Evolutionary conservation across 2,329 filamentous ascomycete genomes (phyloP), one percentile per base, ranked within the genome.

Genomic region (Rhinocladiella similis): DNA sequence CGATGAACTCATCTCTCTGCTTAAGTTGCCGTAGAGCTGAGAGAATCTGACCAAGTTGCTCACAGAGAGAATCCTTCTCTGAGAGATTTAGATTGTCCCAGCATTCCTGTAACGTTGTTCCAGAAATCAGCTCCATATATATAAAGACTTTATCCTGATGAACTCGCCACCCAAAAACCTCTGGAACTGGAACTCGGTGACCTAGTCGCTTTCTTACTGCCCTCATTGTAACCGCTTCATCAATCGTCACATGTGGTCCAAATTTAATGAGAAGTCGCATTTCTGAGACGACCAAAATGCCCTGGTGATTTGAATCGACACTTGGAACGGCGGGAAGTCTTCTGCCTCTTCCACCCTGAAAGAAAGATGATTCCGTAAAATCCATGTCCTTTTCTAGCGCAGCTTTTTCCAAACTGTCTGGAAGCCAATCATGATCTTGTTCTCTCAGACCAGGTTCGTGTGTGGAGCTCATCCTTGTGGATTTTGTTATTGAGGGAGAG

Each of bases 141-240:
- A 72, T 66, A 52, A 65, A 72, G 5, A 52, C 59, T 22, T 67
- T 51, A n/a, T 57, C 49, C 6, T 65, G 64, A 20, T 67, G 59
- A 2, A 53, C 63, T 13, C 63, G 61, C 70, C 68, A 74, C 9
- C 71, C 69, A 55, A 70, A 73, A 19, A 74, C 56, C 55, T 74
- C 70, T 12, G 71, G 72, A 33, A 73, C 70, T 6, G 70, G 70
- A 16, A 73, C 64, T 48, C 52, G 38, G 35, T 14, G 14, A 35
- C 50, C 50, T n/a, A 43, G 47, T 16, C 20, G 20, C 33, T 39
- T 49, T n/a, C 47, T 36, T 36, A 49, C 47, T 36, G 18, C 18
- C 38, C 38, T 16, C 38, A 41, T 41, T 18, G 38, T 41, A 16
- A 41, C 38, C 18, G 38, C 38, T 41, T 41, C 38, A 19, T 41